Evolutionary conservation across 495 filamentous ascomycete species (phyloP).

Genomic region (Daldinia bambusicola): DNA sequence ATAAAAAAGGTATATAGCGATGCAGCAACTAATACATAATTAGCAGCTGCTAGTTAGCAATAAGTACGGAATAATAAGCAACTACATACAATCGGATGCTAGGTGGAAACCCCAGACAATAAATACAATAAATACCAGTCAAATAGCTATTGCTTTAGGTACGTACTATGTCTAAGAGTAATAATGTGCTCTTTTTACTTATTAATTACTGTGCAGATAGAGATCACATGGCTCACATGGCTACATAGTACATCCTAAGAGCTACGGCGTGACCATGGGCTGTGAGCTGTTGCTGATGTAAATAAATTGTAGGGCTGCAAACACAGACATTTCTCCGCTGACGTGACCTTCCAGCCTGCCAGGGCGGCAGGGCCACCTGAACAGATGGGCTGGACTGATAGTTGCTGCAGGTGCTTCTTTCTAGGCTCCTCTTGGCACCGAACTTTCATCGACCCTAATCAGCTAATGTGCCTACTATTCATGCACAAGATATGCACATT

Average conservation of each 20-base stretch:
- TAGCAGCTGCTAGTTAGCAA: neutral
- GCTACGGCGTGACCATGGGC: constrained; percentile 33
- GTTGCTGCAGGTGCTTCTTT: constrained; percentile 37
- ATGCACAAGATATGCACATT: constrained; percentile 2
- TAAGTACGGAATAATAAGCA: neutral
- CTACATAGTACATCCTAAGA: constrained; percentile 17
- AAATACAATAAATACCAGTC: constrained; percentile 11
- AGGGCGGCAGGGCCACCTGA: constrained; percentile 14
- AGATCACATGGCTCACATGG: constrained; percentile 39
- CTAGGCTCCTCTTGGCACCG: constrained; percentile 33
- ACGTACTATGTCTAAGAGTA: neutral
- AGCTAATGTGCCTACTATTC: neutral
- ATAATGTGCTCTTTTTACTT: neutral
- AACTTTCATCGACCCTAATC: neutral
- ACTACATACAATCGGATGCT: neutral
- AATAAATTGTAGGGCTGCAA: constrained; percentile 28
- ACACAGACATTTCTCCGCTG: constrained; percentile 37
- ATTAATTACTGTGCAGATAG: constrained; percentile 7
- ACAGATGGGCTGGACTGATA: constrained; percentile 13
- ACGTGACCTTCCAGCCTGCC: constrained; percentile 29
- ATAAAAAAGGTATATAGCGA: neutral
- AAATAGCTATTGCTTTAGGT: constrained; percentile 2
- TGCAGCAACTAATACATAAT: neutral
- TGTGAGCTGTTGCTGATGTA: constrained; percentile 31
- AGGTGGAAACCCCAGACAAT: too few species aligned